Percentiles rank a stretch among this genome's conserved stretches.
Evolutionary conservation across 257 asterid species (phyloP).

Genomic region (Primulina huaijiensis): DNA sequence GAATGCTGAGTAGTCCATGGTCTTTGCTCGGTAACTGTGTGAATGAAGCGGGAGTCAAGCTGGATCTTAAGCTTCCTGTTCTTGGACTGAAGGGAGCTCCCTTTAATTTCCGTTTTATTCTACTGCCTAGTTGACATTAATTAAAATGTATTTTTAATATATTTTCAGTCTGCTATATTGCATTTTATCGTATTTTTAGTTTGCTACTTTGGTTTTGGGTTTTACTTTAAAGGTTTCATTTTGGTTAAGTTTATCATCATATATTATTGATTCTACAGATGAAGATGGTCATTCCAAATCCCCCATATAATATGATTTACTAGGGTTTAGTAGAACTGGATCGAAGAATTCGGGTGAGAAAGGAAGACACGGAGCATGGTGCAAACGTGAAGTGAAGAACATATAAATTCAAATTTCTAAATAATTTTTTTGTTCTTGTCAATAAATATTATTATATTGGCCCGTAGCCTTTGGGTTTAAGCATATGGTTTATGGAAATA

Average conservation of each 20-base stretch:
- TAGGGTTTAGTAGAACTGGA: neutral
- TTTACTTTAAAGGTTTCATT: too few relatives aligned
- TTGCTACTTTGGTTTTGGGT: neutral
- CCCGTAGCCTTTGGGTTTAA: neutral
- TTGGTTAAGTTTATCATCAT: too few relatives aligned
- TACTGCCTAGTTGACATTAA: too few relatives aligned
- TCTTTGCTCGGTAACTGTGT: constrained; percentile 48
- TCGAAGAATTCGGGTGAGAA: neutral
- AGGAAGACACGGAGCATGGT: neutral
- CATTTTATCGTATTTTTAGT: neutral
- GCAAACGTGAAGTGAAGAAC: neutral
- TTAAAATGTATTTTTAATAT: too few relatives aligned
- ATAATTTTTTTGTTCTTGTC: too few relatives aligned
- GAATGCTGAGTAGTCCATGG: constrained; percentile 47
- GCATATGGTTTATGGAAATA: neutral
- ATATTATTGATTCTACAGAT: too few relatives aligned
- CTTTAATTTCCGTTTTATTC: constrained; percentile 13
- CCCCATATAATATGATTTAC: too few relatives aligned
- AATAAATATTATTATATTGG: too few relatives aligned
- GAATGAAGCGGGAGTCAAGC: constrained; percentile 92
- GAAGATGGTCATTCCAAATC: too few relatives aligned
- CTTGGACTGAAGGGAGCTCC: constrained; percentile 99
- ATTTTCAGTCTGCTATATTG: too few relatives aligned
- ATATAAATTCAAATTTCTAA: too few relatives aligned
- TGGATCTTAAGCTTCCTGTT: constrained; percentile 64